Conservation (phyloP, 345 rosid genomes). For the Rhizophora apiculata region DNA sequence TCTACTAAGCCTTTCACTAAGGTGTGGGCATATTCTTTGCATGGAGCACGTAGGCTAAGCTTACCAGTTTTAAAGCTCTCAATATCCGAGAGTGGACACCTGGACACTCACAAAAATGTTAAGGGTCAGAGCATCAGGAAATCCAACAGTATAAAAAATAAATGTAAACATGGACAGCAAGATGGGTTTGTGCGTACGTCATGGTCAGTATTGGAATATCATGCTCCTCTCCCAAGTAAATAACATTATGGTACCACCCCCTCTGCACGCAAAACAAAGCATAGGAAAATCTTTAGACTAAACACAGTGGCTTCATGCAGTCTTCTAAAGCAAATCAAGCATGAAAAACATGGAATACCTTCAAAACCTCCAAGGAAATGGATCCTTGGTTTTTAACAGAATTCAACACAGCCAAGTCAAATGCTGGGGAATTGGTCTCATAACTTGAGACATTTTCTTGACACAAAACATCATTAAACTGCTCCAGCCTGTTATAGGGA, state of each 20-base stretch:
- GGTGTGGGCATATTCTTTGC: conserved; percentile 44
- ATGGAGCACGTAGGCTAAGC: conserved; percentile 47
- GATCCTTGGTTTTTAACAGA: conserved; percentile 41
- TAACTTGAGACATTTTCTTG: conserved; percentile 55
- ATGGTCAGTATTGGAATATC: conserved; percentile 69
- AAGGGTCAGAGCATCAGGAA: not conserved
- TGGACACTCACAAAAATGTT: conserved; percentile 19
- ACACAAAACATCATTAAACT: conserved; percentile 77
- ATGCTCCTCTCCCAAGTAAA: conserved; percentile 63
- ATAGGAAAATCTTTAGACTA: not conserved
- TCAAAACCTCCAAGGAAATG: conserved; percentile 43
- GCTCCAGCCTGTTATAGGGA: conserved; percentile 69
- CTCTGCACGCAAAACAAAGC: conserved; percentile 39
- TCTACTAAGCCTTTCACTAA: conserved; percentile 65
- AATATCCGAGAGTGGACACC: conserved; percentile 43
- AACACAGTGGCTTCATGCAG: not conserved
- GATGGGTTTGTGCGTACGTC: conserved; percentile 47
- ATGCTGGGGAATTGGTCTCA: conserved; percentile 39
- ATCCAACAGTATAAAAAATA: not conserved
- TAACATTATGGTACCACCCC: conserved; percentile 67
- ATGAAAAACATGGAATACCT: conserved; percentile 31
- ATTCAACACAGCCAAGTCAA: conserved; percentile 50
- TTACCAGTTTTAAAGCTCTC: conserved; percentile 52
- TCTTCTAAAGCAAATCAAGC: not conserved
- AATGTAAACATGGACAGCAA: not conserved